Conservation (phyloP, 169 alveolate species). For the Eimeria falciformis region DNA sequence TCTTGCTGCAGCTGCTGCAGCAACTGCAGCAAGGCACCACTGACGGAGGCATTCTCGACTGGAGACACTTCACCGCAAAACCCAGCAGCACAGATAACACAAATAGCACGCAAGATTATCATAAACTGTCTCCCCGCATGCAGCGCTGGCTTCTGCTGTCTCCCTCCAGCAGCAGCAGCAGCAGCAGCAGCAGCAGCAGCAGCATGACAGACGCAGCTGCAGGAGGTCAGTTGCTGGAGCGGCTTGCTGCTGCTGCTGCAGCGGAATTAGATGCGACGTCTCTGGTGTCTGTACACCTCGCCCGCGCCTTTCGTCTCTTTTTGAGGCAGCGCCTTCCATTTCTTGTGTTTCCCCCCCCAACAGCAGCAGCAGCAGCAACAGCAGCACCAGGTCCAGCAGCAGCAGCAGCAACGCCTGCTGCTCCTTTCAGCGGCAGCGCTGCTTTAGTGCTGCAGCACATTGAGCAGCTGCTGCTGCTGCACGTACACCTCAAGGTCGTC, state of each 20-base stretch:
- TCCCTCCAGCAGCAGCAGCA: background rate
- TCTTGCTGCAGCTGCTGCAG: constrained; percentile 48
- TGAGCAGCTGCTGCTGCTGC: constrained; percentile 36
- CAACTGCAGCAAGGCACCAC: constrained; percentile 27
- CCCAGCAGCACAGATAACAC: background rate
- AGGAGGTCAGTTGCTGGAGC: background rate
- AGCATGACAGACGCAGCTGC: background rate
- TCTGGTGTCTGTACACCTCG: background rate
- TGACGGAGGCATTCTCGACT: constrained; percentile 24
- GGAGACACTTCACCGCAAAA: background rate
- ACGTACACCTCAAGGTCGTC: background rate
- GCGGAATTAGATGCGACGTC: background rate
- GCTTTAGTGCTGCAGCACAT: constrained; percentile 11
- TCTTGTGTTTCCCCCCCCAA: background rate
- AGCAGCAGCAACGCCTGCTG: background rate
- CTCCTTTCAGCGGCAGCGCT: constrained; percentile 10
- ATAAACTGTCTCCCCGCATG: background rate
- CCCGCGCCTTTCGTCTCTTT: background rate
- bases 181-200: constrained; percentile 10
- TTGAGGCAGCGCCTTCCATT: background rate
- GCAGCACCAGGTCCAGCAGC: background rate
- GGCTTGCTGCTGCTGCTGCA: constrained; percentile 27
- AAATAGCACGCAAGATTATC: background rate
- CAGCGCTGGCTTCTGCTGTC: background rate
- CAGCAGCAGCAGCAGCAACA: constrained; percentile 6